A percentile compares a stretch with the other conserved stretches of the same genome.
Evolutionary conservation across 225 moss, liverwort and hornwort genomes (phyloP).

Genomic region (Lunularia cruciata): DNA sequence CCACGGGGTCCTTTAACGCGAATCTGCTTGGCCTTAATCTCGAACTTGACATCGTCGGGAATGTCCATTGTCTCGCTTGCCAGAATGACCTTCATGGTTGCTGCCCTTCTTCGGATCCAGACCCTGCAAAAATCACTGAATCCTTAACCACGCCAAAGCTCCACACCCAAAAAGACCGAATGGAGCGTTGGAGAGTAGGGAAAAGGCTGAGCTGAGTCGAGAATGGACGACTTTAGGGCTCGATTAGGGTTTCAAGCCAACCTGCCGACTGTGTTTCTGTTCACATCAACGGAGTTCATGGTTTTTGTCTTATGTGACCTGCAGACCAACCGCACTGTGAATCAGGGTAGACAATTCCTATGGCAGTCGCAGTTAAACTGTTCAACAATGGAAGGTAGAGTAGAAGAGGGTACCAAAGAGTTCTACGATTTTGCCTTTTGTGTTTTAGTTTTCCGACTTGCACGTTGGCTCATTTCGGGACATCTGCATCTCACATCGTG

Average conservation of each 20-base stretch:
- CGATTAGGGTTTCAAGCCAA: constrained; percentile 10
- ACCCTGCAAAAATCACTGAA: not conserved
- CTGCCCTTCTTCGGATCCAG: not conserved
- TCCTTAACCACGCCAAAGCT: not conserved
- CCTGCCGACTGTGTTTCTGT: too few relatives aligned
- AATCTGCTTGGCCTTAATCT: constrained; percentile 74
- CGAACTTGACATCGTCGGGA: constrained; percentile 60
- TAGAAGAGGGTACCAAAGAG: too few relatives aligned
- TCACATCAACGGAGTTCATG: too few relatives aligned
- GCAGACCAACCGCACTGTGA: too few relatives aligned
- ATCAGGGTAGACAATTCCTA: too few relatives aligned
- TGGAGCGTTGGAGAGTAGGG: not conserved
- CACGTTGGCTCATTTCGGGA: too few relatives aligned
- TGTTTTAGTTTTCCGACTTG: too few relatives aligned
- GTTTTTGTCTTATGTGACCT: too few relatives aligned
- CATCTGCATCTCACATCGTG: too few relatives aligned
- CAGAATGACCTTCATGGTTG: constrained; percentile 64
- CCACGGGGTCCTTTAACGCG: constrained; percentile 71
- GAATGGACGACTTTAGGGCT: not conserved
- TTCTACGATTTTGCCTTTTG: too few relatives aligned
- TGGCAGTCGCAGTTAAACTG: too few relatives aligned
- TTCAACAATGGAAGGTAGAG: too few relatives aligned
- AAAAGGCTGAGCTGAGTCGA: not conserved
- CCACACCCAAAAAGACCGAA: not conserved
- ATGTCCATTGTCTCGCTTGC: constrained; percentile 65